Conservation (phyloP, 2,329 filamentous ascomycete species). For the Cladosporium velox region DNA sequence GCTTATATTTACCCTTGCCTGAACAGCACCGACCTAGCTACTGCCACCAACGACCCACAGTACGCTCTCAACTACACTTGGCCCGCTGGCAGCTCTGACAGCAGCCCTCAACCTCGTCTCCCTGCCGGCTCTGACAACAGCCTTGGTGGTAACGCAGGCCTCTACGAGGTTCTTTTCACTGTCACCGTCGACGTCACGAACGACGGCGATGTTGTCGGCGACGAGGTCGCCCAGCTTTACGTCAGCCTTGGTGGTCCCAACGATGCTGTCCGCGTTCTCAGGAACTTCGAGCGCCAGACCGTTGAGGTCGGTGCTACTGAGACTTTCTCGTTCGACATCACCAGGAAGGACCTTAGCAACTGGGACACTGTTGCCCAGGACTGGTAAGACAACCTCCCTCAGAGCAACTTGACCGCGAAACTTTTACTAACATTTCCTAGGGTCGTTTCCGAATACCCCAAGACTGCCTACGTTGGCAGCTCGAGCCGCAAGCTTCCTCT, state of each 20-base stretch:
- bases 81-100: constrained; percentile 59
- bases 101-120: constrained; percentile 58
- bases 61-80: constrained; percentile 66
- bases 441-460: constrained; percentile 59
- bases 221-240: constrained; percentile 75
- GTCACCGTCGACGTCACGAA: constrained; percentile 71
- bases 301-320: constrained; percentile 69
- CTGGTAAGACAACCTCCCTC: constrained; percentile 55
- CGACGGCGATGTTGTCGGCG: constrained; percentile 64
- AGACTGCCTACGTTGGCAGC: constrained; percentile 62
- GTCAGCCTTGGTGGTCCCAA: constrained; percentile 75
- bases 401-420: neutral
- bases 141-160: constrained; percentile 60
- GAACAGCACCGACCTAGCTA: constrained; percentile 61
- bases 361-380: constrained; percentile 82
- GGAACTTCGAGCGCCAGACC: constrained; percentile 76
- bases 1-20: constrained; percentile 72
- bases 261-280: constrained; percentile 67
- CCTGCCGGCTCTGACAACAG: constrained; percentile 62
- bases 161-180: constrained; percentile 71
- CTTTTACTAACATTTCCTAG: constrained; percentile 20
- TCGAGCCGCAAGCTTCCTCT: constrained; percentile 61
- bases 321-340: constrained; percentile 69
- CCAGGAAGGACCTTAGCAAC: constrained; percentile 79
- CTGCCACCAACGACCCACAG: constrained; percentile 59